Evolutionary conservation across 2,329 filamentous ascomycete species (phyloP).

Genomic region (Ophiocordyceps sinensis): DNA sequence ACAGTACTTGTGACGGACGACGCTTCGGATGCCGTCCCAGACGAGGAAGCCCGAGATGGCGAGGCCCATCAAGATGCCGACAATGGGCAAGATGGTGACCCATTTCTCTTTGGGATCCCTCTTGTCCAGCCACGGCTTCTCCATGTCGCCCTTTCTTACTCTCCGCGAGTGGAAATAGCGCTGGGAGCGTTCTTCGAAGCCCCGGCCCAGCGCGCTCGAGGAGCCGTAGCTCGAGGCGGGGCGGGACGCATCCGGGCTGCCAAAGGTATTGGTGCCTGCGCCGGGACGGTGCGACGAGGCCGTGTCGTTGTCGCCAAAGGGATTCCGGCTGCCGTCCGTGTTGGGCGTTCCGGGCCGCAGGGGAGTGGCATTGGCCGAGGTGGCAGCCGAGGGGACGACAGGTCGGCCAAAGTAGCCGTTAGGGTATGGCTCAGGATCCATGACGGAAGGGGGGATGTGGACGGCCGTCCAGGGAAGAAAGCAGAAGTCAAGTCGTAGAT

Average conservation of each 20-base stretch:
- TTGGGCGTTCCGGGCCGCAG: conserved; percentile 26
- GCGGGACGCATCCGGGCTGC: conserved; percentile 28
- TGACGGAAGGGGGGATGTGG: conserved; percentile 1
- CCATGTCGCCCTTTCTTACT: conserved; percentile 56
- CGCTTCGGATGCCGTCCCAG: conserved; percentile 58
- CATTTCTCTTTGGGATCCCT: conserved; percentile 70
- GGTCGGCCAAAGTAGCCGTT: conserved; percentile 13
- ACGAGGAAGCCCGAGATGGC: conserved; percentile 55
- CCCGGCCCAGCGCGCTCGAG: conserved; percentile 22
- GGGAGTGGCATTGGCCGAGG: conserved; percentile 24
- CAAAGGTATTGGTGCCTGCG: conserved; percentile 26
- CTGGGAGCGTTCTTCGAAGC: conserved; percentile 23
- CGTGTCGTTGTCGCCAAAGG: conserved; percentile 26
- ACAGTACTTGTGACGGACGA: conserved; percentile 63
- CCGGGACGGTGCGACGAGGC: conserved; percentile 18
- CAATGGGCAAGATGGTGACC: conserved; percentile 65
- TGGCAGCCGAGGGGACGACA: conserved; percentile 17
- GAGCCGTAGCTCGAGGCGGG: conserved; percentile 33
- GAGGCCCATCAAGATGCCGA: conserved; percentile 57
- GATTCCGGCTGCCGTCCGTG: conserved; percentile 23
- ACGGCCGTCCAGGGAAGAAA: background rate
- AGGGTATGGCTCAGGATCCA: conserved; percentile 13
- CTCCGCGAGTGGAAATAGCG: conserved; percentile 62
- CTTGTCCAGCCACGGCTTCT: conserved; percentile 65
- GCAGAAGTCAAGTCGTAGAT: no score